Base-by-base conservation (phyloP, 371 early-diverging fungal genomes). In the Mortierella polycephala region DNA sequence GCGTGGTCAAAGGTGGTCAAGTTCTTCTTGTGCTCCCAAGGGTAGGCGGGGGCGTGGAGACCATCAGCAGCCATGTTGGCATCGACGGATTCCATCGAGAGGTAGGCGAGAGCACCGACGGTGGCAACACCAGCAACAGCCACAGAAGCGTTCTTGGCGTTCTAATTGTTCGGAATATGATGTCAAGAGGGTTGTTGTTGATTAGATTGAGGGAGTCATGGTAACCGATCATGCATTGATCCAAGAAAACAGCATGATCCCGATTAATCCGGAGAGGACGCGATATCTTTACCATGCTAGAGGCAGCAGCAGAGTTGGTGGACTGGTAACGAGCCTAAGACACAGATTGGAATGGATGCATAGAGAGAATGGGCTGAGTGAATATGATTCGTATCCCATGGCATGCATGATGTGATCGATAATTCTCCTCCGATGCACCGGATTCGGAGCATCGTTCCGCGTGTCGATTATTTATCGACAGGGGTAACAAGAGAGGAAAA, bases 1-100 rank as follows among this genome's bases (percentile, higher is more conserved):
- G 96, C 95, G 70, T 96, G 97, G 81, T 98, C 99, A 85, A 92
- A 98, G 59, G 96, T 95, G 74, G 89, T 88, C 67, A 93, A 85
- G 76, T 88, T 87, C 61, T 87, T 88, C 63, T 88, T 88, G 83
- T 96, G 96, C 52, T 94, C 89, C 95, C 96, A 98, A 47, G 95
- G 96, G 86, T 92, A 89, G 66, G 84, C 85, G 18, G 97, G 94
- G 57, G 97, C 83, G 83, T 98, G 98, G 74, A 97, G 90, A 67
- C 98, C 98, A 71, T 96, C 95, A 69, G 94, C 97, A 72, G 92
- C 91, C 90, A 91, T 85, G 74, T 88, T 87, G 82, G 92, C 91
- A 75, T 88, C 86, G 47, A 88, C 88, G 60, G 77, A 73, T 49
- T 77, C 77, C 77, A 81, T 81, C 69, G 67, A 83, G 81, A 86